Evolutionary conservation across 768 basidiomycete genomes (phyloP).

Genomic region (Mycena belliarum): DNA sequence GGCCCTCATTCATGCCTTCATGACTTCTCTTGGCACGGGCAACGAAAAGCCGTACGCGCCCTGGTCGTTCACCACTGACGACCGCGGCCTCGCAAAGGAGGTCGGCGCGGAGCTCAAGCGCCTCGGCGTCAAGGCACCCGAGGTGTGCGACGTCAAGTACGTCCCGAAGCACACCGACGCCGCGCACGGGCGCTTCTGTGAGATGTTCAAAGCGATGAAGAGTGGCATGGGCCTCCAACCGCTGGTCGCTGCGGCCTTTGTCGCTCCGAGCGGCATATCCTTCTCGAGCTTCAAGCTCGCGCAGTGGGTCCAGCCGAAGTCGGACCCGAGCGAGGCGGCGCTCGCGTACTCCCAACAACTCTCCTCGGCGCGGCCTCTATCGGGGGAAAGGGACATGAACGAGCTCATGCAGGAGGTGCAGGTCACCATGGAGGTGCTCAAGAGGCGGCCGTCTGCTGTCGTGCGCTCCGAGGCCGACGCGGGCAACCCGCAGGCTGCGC

Average conservation of each 20-base stretch:
- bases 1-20: constrained; percentile 31
- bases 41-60: constrained; percentile 6
- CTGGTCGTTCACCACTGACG: constrained; percentile 18
- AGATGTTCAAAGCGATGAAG: background rate
- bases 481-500: constrained; percentile 14
- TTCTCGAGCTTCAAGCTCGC: background rate
- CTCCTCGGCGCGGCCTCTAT: background rate
- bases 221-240: background rate
- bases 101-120: constrained; percentile 31
- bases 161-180: background rate
- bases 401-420: background rate
- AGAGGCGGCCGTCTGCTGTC: background rate
- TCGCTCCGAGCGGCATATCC: background rate
- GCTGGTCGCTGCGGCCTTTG: background rate
- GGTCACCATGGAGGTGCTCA: background rate
- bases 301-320: background rate
- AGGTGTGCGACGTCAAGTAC: constrained; percentile 28
- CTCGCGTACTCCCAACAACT: background rate
- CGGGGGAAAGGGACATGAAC: background rate
- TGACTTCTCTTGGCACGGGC: constrained; percentile 12
- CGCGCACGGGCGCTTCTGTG: background rate
- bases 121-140: constrained; percentile 25
- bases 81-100: constrained; percentile 24
- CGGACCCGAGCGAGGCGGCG: background rate
- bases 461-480: constrained; percentile 21